Evolutionary conservation across 2,329 filamentous ascomycete species (phyloP), one percentile per base, ranked within the genome.

Genomic region (Alternaria angustiovoidea): DNA sequence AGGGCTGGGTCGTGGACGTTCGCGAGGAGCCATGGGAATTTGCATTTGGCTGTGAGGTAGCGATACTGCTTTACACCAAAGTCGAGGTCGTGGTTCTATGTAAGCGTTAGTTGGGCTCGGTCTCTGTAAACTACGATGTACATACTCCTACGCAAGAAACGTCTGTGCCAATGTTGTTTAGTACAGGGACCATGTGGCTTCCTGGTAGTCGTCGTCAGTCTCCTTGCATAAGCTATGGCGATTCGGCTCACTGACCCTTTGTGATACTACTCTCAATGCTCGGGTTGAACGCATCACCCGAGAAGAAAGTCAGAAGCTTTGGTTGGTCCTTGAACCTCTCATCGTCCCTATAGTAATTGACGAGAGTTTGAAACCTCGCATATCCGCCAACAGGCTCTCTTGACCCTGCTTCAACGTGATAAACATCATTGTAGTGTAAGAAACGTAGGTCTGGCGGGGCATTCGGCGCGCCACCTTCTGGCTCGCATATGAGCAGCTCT

Each of bases 401-500:
- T 26, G 91, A 93, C 2, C 84, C 83, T 47, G 85, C 69, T 78
- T 96, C 93, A 54, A 97, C 87, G 71, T 97, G 94, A 78, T 97
- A 97, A 61, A 97, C 93, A 80, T 97, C 93, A 79, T 97, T 97
- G 84, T 91, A 97, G 81, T 97, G 94, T 32, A 96, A 77, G 56
- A 97, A 80, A n/a, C 93, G 88, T 51, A 97, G 81, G 75, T 93
- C 90, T 44, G 92, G 91, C 42, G 83, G 76, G 44, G 80, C 80
- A 56, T 75, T 75, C 32, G 81, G 77, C 44, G 77, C 76, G 66
- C 68, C 70, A 63, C 80, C 77, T 65, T 80, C 79, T 28, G 80
- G 75, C 67, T 81, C 77, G 26, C 78, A 83, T 64, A 82, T 76
- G 61, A 73, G 59, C 57, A 75, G 71, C 47, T 79, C 76, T 59